Evolutionary conservation across 2,329 filamentous ascomycete genomes (phyloP).

Genomic region (Mycocentrospora acerina): DNA sequence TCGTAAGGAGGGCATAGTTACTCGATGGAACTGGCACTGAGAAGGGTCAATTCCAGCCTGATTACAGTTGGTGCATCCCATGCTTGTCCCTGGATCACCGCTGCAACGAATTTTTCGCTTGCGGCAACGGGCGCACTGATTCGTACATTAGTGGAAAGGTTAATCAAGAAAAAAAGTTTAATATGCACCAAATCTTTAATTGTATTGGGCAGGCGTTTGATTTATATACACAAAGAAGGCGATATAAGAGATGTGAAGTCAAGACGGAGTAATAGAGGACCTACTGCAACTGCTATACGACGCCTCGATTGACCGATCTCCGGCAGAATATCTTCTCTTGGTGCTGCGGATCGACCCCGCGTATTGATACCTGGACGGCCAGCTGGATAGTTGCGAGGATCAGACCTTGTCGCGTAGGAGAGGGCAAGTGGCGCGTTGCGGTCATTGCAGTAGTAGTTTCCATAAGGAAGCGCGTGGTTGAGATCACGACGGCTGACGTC

Average conservation of each 20-base stretch:
- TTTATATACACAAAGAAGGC: too few species aligned
- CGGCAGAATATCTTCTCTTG: conserved; percentile 25
- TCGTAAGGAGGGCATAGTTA: conserved; percentile 39
- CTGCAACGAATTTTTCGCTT: conserved; percentile 95
- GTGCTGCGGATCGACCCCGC: conserved; percentile 7
- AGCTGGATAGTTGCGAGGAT: conserved; percentile 28
- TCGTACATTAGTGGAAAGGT: too few species aligned
- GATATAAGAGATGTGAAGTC: too few species aligned
- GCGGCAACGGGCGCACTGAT: conserved; percentile 81
- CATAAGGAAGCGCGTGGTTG: conserved; percentile 11
- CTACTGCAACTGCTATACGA: conserved; percentile 51
- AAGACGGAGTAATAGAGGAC: conserved; percentile 9
- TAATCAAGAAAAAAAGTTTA: too few species aligned
- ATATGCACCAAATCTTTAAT: too few species aligned
- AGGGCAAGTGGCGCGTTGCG: conserved; percentile 22
- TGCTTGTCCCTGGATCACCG: conserved; percentile 75
- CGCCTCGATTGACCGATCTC: conserved; percentile 46
- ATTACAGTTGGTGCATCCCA: conserved; percentile 80
- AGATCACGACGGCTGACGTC: conserved; percentile 17
- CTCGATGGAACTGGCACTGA: conserved; percentile 77
- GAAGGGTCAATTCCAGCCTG: conserved; percentile 64
- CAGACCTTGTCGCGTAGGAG: conserved; percentile 21
- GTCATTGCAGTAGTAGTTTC: conserved; percentile 26
- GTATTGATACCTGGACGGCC: conserved; percentile 21
- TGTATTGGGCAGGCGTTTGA: too few species aligned